A percentile compares a stretch with the other conserved stretches of the same genome.
Evolutionary conservation across 1,284 basidiomycete species (phyloP).

Genomic region (Calocybe gambosa): DNA sequence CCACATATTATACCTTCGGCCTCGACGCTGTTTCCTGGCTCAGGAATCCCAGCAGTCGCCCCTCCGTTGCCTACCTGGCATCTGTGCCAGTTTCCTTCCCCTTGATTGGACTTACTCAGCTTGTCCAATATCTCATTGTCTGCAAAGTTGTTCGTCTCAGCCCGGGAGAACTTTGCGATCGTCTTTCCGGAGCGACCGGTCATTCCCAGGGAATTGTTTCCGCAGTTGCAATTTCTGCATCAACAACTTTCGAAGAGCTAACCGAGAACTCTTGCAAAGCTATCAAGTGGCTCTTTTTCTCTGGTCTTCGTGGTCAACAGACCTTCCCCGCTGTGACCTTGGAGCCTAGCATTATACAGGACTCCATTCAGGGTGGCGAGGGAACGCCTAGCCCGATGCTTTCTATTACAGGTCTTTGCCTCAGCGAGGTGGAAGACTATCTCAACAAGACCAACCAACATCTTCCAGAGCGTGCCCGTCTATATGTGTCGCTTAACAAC

Average conservation of each 20-base stretch:
- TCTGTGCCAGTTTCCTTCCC: slow-evolving; percentile 95
- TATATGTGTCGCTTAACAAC: slow-evolving; percentile 88
- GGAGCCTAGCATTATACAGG: slow-evolving; percentile 83
- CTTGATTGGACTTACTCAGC: slow-evolving; percentile 93
- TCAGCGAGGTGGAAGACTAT: slow-evolving; percentile 78
- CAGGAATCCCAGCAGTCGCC: slow-evolving; percentile 60
- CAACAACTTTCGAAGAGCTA: slow-evolving; percentile 71
- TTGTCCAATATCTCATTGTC: slow-evolving; percentile 85
- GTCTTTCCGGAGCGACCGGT: slow-evolving; percentile 85
- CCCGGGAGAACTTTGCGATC: slow-evolving; percentile 75
- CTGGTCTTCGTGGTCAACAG: slow-evolving; percentile 89
- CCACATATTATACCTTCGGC: slow-evolving; percentile 75
- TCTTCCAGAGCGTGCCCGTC: slow-evolving; percentile 72
- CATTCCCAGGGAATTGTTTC: slow-evolving; percentile 97
- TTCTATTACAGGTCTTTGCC: slow-evolving; percentile 76
- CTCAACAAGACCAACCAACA: slow-evolving; percentile 87
- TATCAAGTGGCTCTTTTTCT: slow-evolving; percentile 88
- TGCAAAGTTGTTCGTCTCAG: slow-evolving; percentile 71
- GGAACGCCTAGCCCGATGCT: slow-evolving; percentile 94
- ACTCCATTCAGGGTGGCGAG: slow-evolving; percentile 89
- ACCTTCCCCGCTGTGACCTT: slow-evolving; percentile 92
- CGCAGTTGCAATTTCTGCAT: slow-evolving; percentile 83
- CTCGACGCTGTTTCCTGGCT: slow-evolving; percentile 87
- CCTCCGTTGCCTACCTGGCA: slow-evolving; percentile 84
- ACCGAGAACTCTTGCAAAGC: slow-evolving; percentile 77